phyloP scores from a whole-genome alignment of 805 yeast genomes.

The Metschnikowia gelsemii region DNA sequence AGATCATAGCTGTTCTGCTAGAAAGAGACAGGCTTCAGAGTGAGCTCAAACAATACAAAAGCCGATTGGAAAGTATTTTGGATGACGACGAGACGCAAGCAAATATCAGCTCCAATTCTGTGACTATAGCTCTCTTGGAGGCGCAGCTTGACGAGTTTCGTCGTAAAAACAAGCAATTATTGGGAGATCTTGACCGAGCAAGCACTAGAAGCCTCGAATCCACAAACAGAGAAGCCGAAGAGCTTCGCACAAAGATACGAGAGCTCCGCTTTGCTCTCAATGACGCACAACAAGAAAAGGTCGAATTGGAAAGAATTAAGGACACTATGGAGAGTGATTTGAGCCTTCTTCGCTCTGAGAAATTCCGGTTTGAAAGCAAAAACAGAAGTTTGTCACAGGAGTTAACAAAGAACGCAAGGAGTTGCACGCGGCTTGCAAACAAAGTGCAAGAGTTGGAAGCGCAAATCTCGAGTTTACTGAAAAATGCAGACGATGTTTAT shows the following conservation, averaged over 20 bases:
- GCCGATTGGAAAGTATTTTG: conserved; percentile 27
- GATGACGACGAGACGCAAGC: conserved; percentile 14
- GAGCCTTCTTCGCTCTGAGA: conserved; percentile 29
- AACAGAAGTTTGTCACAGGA: conserved; percentile 31
- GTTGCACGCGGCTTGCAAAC: conserved; percentile 31
- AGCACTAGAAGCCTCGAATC: conserved; percentile 3
- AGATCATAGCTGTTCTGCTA: conserved; percentile 33
- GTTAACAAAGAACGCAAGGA: conserved; percentile 28
- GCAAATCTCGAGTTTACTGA: conserved; percentile 6
- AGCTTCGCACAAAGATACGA: conserved; percentile 7
- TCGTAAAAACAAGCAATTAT: conserved; percentile 26
- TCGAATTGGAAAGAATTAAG: conserved; percentile 26
- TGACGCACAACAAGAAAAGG: conserved; percentile 12
- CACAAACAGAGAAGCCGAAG: conserved; percentile 8
- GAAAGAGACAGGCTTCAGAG: conserved; percentile 39
- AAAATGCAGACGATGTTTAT: conserved; percentile 11
- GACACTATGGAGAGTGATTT: conserved; percentile 32
- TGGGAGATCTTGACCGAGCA: conserved; percentile 19
- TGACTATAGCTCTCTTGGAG: conserved; percentile 27
- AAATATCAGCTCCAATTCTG: conserved; percentile 9
- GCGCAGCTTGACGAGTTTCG: conserved; percentile 36
- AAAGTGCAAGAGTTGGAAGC: conserved; percentile 26
- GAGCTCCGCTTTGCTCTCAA: conserved; percentile 15
- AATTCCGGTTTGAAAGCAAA: conserved; percentile 29
- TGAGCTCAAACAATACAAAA: conserved; percentile 35